Percentiles rank a stretch among this genome's conserved stretches.
Conservation (phyloP, 192 early-diverging fungal genomes). For the Paraglomus brasilianum region DNA sequence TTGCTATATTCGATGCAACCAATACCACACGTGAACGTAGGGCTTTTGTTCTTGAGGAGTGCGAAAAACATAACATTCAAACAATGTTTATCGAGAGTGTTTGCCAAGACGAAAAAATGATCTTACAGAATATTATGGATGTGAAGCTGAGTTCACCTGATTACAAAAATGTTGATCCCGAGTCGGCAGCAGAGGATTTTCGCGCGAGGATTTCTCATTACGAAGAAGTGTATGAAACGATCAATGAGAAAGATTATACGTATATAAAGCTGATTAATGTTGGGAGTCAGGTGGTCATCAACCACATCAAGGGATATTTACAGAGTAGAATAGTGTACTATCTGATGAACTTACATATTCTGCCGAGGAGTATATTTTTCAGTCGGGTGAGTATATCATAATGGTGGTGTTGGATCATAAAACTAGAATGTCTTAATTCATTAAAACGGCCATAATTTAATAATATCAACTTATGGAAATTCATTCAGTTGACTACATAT, state of each 20-base stretch:
- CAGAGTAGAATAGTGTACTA: slow-evolving; percentile 98
- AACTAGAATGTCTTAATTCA: slow-evolving; percentile 18
- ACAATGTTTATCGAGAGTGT: slow-evolving; percentile 97
- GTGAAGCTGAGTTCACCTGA: slow-evolving; percentile 96
- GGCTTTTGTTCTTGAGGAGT: slow-evolving; percentile 67
- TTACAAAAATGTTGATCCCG: slow-evolving; percentile 85
- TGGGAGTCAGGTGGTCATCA: slow-evolving; percentile 86
- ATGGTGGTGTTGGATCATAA: not conserved
- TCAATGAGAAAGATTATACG: slow-evolving; percentile 70
- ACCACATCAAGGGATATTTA: slow-evolving; percentile 93
- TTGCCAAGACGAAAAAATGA: slow-evolving; percentile 86
- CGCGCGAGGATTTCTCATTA: slow-evolving; percentile 90
- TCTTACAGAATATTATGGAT: slow-evolving; percentile 91
- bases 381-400: slow-evolving; percentile 51
- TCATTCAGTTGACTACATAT: not conserved
- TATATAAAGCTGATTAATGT: slow-evolving; percentile 97
- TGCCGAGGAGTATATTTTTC: slow-evolving; percentile 91
- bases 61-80: slow-evolving; percentile 72
- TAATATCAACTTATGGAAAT: not conserved
- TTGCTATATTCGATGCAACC: slow-evolving; percentile 98
- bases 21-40: slow-evolving; percentile 89
- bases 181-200: slow-evolving; percentile 90
- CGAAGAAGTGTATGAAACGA: slow-evolving; percentile 84
- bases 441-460: slow-evolving; percentile 2
- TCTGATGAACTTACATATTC: slow-evolving; percentile 98